These are phyloP conservation scores for Starmerella riodocensis DNA, from an alignment of 805 yeast species.

Conservation along the genomic window DNA sequence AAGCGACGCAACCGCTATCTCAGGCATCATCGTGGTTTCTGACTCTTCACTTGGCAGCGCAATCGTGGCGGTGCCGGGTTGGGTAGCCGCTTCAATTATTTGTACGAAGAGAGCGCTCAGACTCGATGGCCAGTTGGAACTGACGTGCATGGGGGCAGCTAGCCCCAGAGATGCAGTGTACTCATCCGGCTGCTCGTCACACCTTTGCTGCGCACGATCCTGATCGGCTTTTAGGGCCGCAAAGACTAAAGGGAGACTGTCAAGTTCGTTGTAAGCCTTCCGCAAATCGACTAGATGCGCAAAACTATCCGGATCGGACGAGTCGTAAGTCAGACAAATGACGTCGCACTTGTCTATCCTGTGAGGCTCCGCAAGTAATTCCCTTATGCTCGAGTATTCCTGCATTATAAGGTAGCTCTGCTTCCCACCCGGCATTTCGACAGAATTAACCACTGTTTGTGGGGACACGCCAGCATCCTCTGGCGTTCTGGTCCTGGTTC, in stretches of 20 bases:
- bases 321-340: slow-evolving; percentile 77
- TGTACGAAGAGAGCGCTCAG: slow-evolving; percentile 73
- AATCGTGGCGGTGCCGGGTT: slow-evolving; percentile 62
- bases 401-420: slow-evolving; percentile 86
- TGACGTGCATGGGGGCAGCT: slow-evolving; percentile 79
- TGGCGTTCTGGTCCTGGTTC: neutral
- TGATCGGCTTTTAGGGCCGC: slow-evolving; percentile 92
- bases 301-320: slow-evolving; percentile 91
- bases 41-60: slow-evolving; percentile 40
- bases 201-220: slow-evolving; percentile 88
- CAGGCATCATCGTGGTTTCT: slow-evolving; percentile 29
- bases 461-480: slow-evolving; percentile 29
- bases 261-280: slow-evolving; percentile 41
- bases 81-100: slow-evolving; percentile 73
- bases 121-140: slow-evolving; percentile 81
- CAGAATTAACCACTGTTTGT: slow-evolving; percentile 74
- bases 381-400: slow-evolving; percentile 78
- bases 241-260: slow-evolving; percentile 65
- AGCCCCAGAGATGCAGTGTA: slow-evolving; percentile 54
- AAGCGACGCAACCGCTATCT: slow-evolving; percentile 52
- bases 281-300: slow-evolving; percentile 65
- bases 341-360: slow-evolving; percentile 81
- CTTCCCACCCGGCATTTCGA: slow-evolving; percentile 86
- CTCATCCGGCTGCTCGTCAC: slow-evolving; percentile 74
- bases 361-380: slow-evolving; percentile 53